Evolutionary conservation across 306 rosid species (phyloP).

Genomic region (Erythrophleum fordii): DNA sequence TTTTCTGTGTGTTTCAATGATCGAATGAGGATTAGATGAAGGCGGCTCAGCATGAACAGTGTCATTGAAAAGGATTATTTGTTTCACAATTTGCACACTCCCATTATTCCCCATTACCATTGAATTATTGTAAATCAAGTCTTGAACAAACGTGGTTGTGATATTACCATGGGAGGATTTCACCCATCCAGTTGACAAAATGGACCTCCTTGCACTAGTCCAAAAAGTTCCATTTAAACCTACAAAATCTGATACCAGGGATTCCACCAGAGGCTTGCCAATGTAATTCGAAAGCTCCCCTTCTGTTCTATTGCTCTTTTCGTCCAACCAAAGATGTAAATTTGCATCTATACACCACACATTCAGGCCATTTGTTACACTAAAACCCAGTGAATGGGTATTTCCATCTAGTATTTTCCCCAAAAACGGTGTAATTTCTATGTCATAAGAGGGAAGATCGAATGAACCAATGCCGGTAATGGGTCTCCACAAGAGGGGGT

Average conservation of each 20-base stretch:
- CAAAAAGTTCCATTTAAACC: conserved; percentile 68
- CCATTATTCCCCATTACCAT: conserved; percentile 63
- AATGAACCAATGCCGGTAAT: conserved; percentile 84
- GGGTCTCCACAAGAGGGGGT: conserved; percentile 94
- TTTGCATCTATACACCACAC: conserved; percentile 89
- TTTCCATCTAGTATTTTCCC: conserved; percentile 76
- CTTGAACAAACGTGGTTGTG: conserved; percentile 60
- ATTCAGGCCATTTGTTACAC: conserved; percentile 80
- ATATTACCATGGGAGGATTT: conserved; percentile 76
- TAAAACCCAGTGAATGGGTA: conserved; percentile 63
- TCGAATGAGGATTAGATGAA: conserved; percentile 31
- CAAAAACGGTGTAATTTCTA: conserved; percentile 77
- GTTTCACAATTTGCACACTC: conserved; percentile 59
- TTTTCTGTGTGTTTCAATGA: conserved; percentile 43
- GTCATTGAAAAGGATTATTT: conserved; percentile 55
- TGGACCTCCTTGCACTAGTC: conserved; percentile 52
- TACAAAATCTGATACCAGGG: conserved; percentile 10
- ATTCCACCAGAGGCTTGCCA: conserved; percentile 23
- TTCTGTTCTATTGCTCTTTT: conserved; percentile 51
- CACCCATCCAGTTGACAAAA: conserved; percentile 71
- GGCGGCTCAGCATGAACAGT: conserved; percentile 44
- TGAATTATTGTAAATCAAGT: conserved; percentile 52
- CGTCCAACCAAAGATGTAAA: conserved; percentile 89
- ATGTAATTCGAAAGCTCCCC: conserved; percentile 49
- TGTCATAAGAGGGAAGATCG: conserved; percentile 83